Evolutionary conservation across 2,329 filamentous ascomycete species (phyloP).

Genomic region (Aureobasidium sp.): DNA sequence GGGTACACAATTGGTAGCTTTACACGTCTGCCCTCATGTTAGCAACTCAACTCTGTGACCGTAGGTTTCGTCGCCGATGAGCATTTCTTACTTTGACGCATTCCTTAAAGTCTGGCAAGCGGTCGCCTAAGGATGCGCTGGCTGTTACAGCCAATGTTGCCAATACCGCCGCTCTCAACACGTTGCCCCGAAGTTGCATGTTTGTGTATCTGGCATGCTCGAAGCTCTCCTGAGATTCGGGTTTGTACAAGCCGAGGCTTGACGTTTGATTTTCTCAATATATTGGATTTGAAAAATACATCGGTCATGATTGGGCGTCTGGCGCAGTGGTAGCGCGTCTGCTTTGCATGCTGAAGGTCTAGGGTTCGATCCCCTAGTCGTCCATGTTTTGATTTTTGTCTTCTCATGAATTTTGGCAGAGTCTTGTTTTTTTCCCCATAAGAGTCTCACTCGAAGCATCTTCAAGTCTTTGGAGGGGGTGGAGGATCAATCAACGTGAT

Average conservation of each 20-base stretch:
- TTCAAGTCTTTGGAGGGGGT: too few species aligned
- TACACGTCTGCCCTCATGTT: slow-evolving; percentile 58
- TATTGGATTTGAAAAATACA: neutral
- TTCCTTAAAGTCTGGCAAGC: slow-evolving; percentile 75
- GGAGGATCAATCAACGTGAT: too few species aligned
- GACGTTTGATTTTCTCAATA: neutral
- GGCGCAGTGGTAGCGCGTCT: too few species aligned
- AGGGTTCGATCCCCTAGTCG: too few species aligned
- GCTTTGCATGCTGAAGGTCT: too few species aligned
- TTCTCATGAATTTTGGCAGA: too few species aligned
- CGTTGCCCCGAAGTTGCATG: slow-evolving; percentile 7
- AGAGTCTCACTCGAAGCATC: too few species aligned
- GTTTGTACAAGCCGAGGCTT: neutral
- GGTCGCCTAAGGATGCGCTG: slow-evolving; percentile 73
- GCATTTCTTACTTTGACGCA: slow-evolving; percentile 65
- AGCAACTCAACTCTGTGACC: slow-evolving; percentile 19
- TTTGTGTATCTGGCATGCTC: neutral
- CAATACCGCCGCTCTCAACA: slow-evolving; percentile 10
- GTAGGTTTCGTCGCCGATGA: neutral
- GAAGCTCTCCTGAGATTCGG: slow-evolving; percentile 3
- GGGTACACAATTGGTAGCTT: slow-evolving; percentile 67
- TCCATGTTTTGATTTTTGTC: too few species aligned
- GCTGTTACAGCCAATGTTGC: slow-evolving; percentile 22
- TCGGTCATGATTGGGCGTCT: neutral
- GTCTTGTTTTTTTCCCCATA: too few species aligned